Evolutionary conservation across 2,329 filamentous ascomycete genomes (phyloP).

Genomic region (Colletotrichum filicis): DNA sequence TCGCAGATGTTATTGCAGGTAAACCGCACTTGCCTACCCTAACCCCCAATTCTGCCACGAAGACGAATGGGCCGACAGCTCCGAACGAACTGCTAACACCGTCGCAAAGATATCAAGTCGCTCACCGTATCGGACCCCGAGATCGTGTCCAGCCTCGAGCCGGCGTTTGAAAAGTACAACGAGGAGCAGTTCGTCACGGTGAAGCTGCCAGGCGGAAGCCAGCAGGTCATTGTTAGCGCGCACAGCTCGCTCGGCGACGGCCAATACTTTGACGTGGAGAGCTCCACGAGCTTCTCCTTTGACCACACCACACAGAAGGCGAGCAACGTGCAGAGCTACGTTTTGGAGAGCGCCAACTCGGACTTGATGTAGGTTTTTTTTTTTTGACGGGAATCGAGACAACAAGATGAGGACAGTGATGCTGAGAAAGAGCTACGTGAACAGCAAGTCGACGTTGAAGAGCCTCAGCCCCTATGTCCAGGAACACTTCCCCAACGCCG

Average conservation of each 20-base stretch:
- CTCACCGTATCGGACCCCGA: slow-evolving; percentile 77
- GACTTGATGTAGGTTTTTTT: slow-evolving; percentile 78
- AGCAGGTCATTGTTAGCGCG: slow-evolving; percentile 83
- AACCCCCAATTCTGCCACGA: background rate
- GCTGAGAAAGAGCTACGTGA: slow-evolving; percentile 36
- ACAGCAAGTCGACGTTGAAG: slow-evolving; percentile 85
- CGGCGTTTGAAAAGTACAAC: slow-evolving; percentile 94
- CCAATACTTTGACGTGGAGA: slow-evolving; percentile 91
- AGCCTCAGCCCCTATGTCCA: slow-evolving; percentile 78
- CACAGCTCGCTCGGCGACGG: slow-evolving; percentile 85
- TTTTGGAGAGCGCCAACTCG: slow-evolving; percentile 78
- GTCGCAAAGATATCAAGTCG: slow-evolving; percentile 82
- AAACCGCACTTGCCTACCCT: slow-evolving; percentile 42
- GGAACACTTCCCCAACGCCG: slow-evolving; percentile 89
- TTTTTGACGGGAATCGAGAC: too few species aligned
- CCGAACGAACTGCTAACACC: slow-evolving; percentile 16
- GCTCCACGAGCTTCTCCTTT: slow-evolving; percentile 87
- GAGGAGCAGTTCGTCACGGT: slow-evolving; percentile 91
- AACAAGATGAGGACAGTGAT: background rate
- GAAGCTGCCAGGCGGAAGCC: slow-evolving; percentile 88
- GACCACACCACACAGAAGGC: slow-evolving; percentile 90
- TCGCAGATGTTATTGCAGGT: slow-evolving; percentile 90
- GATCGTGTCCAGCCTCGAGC: slow-evolving; percentile 77
- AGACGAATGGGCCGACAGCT: background rate
- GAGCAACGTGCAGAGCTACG: slow-evolving; percentile 82